phyloP scores from a whole-genome alignment of 768 basidiomycete genomes.

The Exsudoporus frostii region DNA sequence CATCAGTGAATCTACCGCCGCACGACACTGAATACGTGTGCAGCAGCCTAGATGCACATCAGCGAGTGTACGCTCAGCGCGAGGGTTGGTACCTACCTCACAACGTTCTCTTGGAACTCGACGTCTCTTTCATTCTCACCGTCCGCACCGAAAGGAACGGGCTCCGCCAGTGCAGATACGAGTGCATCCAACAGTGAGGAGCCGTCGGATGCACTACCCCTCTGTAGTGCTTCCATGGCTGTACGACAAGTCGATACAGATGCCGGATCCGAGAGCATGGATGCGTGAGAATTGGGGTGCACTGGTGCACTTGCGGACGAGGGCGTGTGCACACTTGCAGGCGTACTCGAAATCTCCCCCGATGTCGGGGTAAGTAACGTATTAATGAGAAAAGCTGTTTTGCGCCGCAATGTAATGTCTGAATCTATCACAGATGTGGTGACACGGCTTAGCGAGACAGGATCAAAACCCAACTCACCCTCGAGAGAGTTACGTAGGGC shows the following conservation, averaged over 20 bases:
- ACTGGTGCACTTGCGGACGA: slow-evolving; percentile 36
- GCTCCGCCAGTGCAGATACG: slow-evolving; percentile 49
- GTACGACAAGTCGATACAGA: slow-evolving; percentile 49
- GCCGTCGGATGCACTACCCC: slow-evolving; percentile 29
- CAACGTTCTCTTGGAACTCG: slow-evolving; percentile 64
- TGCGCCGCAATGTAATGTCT: slow-evolving; percentile 72
- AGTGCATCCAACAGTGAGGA: slow-evolving; percentile 45
- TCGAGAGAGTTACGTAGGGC: slow-evolving; percentile 55
- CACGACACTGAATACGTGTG: slow-evolving; percentile 50
- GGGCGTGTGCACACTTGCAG: slow-evolving; percentile 21
- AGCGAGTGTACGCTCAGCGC: background rate
- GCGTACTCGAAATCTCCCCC: slow-evolving; percentile 2
- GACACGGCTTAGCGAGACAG: background rate
- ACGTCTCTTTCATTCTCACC: slow-evolving; percentile 61
- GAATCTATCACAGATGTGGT: slow-evolving; percentile 51
- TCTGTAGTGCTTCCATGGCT: slow-evolving; percentile 47
- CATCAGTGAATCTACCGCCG: slow-evolving; percentile 29
- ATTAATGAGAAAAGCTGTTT: slow-evolving; percentile 73
- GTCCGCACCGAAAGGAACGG: slow-evolving; percentile 63
- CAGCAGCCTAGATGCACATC: slow-evolving; percentile 38
- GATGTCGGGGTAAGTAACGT: slow-evolving; percentile 57
- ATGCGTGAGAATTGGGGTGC: slow-evolving; percentile 73
- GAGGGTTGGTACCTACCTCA: slow-evolving; percentile 39
- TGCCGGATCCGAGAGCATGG: slow-evolving; percentile 52
- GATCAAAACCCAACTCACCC: slow-evolving; percentile 38